Evolutionary conservation across 2,329 filamentous ascomycete genomes (phyloP).

Genomic region (Neoascochyta sp.): DNA sequence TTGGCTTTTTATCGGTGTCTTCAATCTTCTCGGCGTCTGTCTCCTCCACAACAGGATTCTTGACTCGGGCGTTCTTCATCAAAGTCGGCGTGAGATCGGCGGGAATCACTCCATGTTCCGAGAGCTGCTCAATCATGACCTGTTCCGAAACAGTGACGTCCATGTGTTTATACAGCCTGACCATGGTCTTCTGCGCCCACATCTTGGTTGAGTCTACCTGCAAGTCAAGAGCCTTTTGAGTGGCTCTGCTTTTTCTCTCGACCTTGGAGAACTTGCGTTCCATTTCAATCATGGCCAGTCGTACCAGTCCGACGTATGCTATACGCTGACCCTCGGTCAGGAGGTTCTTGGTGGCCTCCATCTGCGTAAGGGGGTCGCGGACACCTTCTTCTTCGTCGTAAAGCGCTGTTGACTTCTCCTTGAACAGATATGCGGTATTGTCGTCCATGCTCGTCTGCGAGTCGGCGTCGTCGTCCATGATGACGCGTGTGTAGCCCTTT

Average conservation of each 20-base stretch:
- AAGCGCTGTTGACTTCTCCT: conserved; percentile 61
- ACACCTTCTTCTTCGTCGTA: conserved; percentile 70
- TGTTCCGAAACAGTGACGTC: conserved; percentile 89
- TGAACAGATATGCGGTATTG: conserved; percentile 94
- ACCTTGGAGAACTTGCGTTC: conserved; percentile 63
- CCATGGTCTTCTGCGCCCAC: conserved; percentile 99
- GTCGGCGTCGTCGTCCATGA: conserved; percentile 89
- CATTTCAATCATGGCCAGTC: conserved; percentile 77
- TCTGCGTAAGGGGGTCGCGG: conserved; percentile 78
- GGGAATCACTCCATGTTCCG: conserved; percentile 84
- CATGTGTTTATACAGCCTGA: conserved; percentile 91
- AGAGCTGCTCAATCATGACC: conserved; percentile 97
- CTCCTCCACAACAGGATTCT: conserved; percentile 76
- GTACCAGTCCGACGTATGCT: conserved; percentile 88
- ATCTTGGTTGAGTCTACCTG: conserved; percentile 79
- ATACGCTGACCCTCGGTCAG: conserved; percentile 93
- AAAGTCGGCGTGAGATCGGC: conserved; percentile 78
- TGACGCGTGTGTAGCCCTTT: conserved; percentile 92
- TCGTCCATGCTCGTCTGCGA: conserved; percentile 96
- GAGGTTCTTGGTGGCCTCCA: conserved; percentile 93
- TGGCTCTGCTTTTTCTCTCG: conserved; percentile 55
- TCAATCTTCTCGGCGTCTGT: conserved; percentile 12
- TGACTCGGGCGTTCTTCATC: conserved; percentile 88
- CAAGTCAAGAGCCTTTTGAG: conserved; percentile 68
- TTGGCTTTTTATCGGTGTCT: conserved; percentile 2